These are phyloP conservation scores for Claviceps capensis DNA, from an alignment of 2,329 filamentous ascomycete genomes.

Conservation along the genomic window DNA sequence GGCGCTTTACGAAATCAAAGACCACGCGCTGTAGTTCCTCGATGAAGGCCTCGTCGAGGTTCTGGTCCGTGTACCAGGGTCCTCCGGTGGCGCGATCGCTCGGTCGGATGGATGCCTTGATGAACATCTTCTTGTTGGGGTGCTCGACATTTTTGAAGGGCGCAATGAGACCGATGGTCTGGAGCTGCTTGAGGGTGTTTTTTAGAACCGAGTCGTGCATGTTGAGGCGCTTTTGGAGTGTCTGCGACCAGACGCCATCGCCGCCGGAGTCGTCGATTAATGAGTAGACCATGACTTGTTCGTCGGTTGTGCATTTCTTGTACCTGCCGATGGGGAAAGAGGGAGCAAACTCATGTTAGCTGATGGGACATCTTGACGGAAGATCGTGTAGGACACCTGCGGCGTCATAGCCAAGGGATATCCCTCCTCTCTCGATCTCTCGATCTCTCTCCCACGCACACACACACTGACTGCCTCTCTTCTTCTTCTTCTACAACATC, in stretches of 20 bases:
- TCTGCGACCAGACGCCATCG: conserved; percentile 84
- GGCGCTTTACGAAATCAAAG: conserved; percentile 56
- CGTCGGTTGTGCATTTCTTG: conserved; percentile 49
- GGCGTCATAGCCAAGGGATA: too few species aligned
- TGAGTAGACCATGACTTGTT: conserved; percentile 73
- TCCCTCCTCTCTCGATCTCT: not conserved
- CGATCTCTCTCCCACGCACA: too few species aligned
- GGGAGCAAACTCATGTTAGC: not conserved
- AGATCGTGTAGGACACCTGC: too few species aligned
- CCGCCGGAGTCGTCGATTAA: conserved; percentile 75
- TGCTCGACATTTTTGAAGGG: conserved; percentile 86
- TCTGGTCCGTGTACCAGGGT: conserved; percentile 85
- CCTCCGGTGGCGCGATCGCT: conserved; percentile 86
- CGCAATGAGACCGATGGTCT: conserved; percentile 69
- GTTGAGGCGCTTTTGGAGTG: conserved; percentile 65
- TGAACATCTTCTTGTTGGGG: conserved; percentile 89
- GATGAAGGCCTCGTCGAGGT: conserved; percentile 81
- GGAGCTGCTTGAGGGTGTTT: conserved; percentile 70
- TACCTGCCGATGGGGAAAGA: conserved; percentile 28
- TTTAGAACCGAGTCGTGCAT: conserved; percentile 75
- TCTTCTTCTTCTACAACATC: not conserved
- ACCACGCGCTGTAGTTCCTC: conserved; percentile 60
- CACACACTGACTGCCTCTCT: too few species aligned
- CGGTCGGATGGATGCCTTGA: conserved; percentile 71
- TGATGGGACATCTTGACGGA: not conserved